Evolutionary conservation across 441 rosid genomes (phyloP), one percentile per base, ranked within the genome.

Genomic region (Erodium trifolium): DNA sequence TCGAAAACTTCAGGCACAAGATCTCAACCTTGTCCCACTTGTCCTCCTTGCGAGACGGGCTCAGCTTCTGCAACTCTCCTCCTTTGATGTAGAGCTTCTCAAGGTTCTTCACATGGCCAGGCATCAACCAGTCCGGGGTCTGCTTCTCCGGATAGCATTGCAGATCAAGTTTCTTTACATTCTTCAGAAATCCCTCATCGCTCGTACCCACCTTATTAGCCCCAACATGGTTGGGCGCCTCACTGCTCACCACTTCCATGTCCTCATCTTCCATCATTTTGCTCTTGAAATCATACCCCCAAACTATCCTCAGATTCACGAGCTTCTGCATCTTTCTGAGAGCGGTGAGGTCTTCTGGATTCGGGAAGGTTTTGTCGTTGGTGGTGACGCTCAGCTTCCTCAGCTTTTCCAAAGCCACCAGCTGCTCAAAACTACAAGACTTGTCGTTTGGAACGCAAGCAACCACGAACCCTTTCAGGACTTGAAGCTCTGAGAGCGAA

Each of bases 401-500:
- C 10, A 41, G 10, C 47, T 41, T 41, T 11, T 2, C 47, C 47
- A 41, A 41, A 6, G 47, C 47, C 1, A 41, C 47, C 7, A 41
- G 47, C 8, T 41, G 47, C 47, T 41, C 47, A 11, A 41, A 11
- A 6, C 10, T 41, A 41, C 47, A 41, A 41, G 47, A 41, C 47
- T 41, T 41, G 8, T 41, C 47, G 47, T 41, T 41, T 8, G 47
- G 47, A 41, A 41, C 47, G 8, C 47, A 41, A 41, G 47, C 47
- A 11, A 41, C 47, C 47, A 41, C 47, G 10, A 41, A 41, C 47
- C 47, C 47, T 41, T 41, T 41, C 9, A 86, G 78, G 13, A 86
- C 85, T 73, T 78, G 74, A 63, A 86, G 79, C n/a, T 81, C 67
- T 0, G 51, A 11, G 14, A 84, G 85, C 23, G 29, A 68, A 5